Conservation (phyloP, 345 rosid species). For the Lepidium aucheri region DNA sequence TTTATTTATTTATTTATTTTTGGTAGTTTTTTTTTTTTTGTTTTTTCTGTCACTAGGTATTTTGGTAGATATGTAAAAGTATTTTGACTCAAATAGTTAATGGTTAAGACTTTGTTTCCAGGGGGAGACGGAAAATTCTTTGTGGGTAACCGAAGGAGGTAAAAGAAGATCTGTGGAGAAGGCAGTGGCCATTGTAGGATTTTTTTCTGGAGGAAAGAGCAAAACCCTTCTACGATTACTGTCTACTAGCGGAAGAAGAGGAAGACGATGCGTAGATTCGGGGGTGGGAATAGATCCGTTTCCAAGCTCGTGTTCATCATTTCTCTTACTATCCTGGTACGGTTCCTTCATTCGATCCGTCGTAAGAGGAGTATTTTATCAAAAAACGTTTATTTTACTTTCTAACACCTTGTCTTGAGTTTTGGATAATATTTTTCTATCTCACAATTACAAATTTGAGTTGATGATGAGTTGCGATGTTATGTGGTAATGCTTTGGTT, state of each 20-base stretch:
- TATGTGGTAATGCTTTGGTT: not conserved
- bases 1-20: too few species aligned
- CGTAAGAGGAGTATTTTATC: not conserved
- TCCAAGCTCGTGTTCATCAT: conserved; percentile 23
- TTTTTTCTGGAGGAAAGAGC: conserved; percentile 1
- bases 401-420: not conserved
- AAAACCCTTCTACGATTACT: conserved; percentile 24
- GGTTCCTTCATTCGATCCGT: conserved; percentile 8
- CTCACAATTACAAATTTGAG: not conserved
- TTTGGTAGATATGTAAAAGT: too few species aligned
- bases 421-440: not conserved
- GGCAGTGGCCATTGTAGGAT: conserved; percentile 11
- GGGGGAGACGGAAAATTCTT: not conserved
- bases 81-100: not conserved
- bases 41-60: too few species aligned
- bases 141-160: not conserved
- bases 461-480: conserved; percentile 5
- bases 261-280: conserved; percentile 19
- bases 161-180: not conserved
- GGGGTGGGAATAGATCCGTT: conserved; percentile 24
- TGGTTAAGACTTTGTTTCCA: not conserved
- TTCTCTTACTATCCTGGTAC: conserved; percentile 22
- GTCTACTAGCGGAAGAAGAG: conserved; percentile 9
- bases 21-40: too few species aligned
- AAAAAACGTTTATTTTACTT: not conserved